Conservation (phyloP, 495 filamentous ascomycete genomes). For the Entonaema liquescens region DNA sequence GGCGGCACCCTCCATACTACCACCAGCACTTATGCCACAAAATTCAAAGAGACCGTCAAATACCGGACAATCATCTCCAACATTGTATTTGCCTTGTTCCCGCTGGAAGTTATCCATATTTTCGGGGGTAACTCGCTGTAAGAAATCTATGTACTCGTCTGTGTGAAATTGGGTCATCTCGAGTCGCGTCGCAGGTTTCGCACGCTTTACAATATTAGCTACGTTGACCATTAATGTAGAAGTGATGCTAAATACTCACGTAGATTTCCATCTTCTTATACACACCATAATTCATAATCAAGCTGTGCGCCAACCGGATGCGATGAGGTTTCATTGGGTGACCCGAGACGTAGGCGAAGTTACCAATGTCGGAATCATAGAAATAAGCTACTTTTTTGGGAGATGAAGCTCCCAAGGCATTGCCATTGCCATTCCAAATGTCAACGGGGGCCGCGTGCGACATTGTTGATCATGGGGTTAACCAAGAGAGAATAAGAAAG, state of each 20-base stretch:
- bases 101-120: slow-evolving; percentile 96
- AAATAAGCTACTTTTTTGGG: slow-evolving; percentile 90
- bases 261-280: slow-evolving; percentile 99
- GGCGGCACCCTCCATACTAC: slow-evolving; percentile 96
- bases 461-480: slow-evolving; percentile 39
- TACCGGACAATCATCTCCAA: slow-evolving; percentile 96
- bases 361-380: slow-evolving; percentile 97
- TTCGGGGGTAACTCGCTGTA: slow-evolving; percentile 94
- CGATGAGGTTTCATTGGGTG: slow-evolving; percentile 99
- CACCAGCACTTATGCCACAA: slow-evolving; percentile 96
- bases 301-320: slow-evolving; percentile 92
- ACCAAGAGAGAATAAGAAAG: slow-evolving; percentile 11
- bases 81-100: slow-evolving; percentile 96
- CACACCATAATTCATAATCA: slow-evolving; percentile 98
- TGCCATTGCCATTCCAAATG: slow-evolving; percentile 56
- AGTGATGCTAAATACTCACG: slow-evolving; percentile 62
- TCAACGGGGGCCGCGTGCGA: slow-evolving; percentile 61
- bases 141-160: slow-evolving; percentile 98
- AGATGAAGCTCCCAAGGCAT: slow-evolving; percentile 54
- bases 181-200: slow-evolving; percentile 92
- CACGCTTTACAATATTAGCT: slow-evolving; percentile 66
- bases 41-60: slow-evolving; percentile 99
- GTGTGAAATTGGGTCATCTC: slow-evolving; percentile 99
- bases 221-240: not conserved
- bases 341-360: slow-evolving; percentile 95